Base-by-base conservation (phyloP, 2,329 filamentous ascomycete genomes). In the Pseudogymnoascus verrucosus region DNA sequence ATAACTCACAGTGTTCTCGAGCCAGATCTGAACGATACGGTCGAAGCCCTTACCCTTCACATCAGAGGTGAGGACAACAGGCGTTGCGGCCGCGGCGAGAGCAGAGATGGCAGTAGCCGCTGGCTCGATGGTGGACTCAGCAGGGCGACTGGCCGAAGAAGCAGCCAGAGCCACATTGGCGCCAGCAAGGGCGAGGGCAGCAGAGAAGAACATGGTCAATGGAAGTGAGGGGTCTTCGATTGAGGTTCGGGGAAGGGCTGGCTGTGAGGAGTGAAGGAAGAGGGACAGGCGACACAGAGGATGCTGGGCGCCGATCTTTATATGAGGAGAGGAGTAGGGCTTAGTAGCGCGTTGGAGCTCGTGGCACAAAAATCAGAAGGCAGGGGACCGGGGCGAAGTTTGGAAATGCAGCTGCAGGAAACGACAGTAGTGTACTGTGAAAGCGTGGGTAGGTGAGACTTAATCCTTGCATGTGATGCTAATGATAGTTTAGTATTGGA, bases 11-110 rank as follows among this genome's bases (percentile, higher is more conserved):
- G 82, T 84, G 69, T 87, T 87, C 73, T 87, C 84, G n/a, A 87
- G 74, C 82, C 83, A 87, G 69, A 87, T 82, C 65, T 83, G 80
- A 51, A 83, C 79, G 65, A 86, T 84, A 21, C 84, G 80, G 69
- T 86, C 79, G 68, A 87, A 87, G 0, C 77, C 80, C 64, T 79
- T 78, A n/a, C 84, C 84, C 66, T 78, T 74, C 3, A 84, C 78
- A 67, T 77, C 72, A 65, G 75, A 79, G 47, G 76, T 78, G 11
- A 79, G 77, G 28, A 77, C 76, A 37, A 77, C 69, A 2, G 80
- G 77, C 63, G 72, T 71, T 1, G 78, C 78, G 3, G 79, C 80
- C 5, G 80, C 80, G 23, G 74, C 73, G 14, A 77, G 75, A 51
- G 75, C 74, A 23, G 71, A 70, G 14, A 79, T 76, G 42, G 70